Conservation (phyloP, 2,329 filamentous ascomycete species). For the Davidsoniella neocaledoniae region DNA sequence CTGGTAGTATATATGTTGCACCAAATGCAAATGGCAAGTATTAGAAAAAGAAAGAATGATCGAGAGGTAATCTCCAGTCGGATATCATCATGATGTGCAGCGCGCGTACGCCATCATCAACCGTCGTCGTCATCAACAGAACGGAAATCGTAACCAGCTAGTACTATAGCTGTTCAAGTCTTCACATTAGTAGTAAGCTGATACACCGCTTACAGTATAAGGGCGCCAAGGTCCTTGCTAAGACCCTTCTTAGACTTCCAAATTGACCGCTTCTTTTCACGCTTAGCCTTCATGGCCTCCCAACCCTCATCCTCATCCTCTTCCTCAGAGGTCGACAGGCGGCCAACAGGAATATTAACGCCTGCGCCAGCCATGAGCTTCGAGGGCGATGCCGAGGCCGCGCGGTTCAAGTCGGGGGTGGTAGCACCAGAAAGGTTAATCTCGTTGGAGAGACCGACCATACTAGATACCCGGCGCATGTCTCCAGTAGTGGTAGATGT, state of each 20-base stretch:
- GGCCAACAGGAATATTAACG: slow-evolving; percentile 10
- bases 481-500: slow-evolving; percentile 16
- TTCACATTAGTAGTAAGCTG: too few species aligned
- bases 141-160: neutral
- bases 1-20: too few species aligned
- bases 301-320: slow-evolving; percentile 53
- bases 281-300: slow-evolving; percentile 53
- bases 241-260: slow-evolving; percentile 46
- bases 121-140: neutral
- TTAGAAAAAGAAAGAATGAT: neutral
- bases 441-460: slow-evolving; percentile 15
- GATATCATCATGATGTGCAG: slow-evolving; percentile 2
- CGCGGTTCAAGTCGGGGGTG: slow-evolving; percentile 24
- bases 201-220: slow-evolving; percentile 22
- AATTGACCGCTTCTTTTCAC: slow-evolving; percentile 48
- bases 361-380: slow-evolving; percentile 18
- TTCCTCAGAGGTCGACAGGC: slow-evolving; percentile 23
- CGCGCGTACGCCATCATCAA: neutral
- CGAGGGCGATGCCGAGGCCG: slow-evolving; percentile 16
- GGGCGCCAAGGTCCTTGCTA: slow-evolving; percentile 29
- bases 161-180: neutral
- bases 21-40: neutral
- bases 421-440: slow-evolving; percentile 10
- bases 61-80: neutral
- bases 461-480: slow-evolving; percentile 4